Percentiles rank a stretch among this genome's conserved stretches.
These are phyloP conservation scores for Pichia cactophila DNA, from an alignment of 1,139 yeast genomes.

Conservation along the genomic window DNA sequence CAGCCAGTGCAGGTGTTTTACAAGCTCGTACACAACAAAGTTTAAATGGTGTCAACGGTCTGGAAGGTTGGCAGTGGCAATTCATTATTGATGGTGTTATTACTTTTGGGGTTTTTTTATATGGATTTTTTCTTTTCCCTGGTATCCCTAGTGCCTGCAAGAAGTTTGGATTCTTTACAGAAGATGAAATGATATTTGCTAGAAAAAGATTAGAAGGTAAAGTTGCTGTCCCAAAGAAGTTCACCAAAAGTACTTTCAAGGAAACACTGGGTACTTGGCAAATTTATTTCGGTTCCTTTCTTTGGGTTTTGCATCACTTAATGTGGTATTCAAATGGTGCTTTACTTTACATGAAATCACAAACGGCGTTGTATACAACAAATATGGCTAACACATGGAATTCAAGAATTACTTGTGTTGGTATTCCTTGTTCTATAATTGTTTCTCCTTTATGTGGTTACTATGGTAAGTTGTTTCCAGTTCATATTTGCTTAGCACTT, in stretches of 20 bases:
- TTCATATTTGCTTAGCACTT: conserved; percentile 3
- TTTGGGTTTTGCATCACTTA: conserved; percentile 26
- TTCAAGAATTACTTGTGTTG: conserved; percentile 11
- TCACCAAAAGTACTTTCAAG: conserved; percentile 8
- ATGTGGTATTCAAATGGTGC: conserved; percentile 13
- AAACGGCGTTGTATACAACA: conserved; percentile 9
- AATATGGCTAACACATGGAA: conserved; percentile 14
- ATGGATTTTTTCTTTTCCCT: conserved; percentile 57
- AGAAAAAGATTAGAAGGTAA: conserved; percentile 47
- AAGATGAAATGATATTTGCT: conserved; percentile 61
- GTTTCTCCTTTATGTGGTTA: conserved; percentile 15
- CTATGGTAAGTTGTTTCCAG: conserved; percentile 14
- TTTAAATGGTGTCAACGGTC: conserved; percentile 29
- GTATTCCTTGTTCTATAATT: conserved; percentile 11
- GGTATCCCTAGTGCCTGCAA: conserved; percentile 61
- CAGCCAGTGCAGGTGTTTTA: conserved; percentile 40
- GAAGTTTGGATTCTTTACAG: conserved; percentile 33
- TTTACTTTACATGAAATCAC: conserved; percentile 14
- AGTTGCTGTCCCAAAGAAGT: conserved; percentile 13
- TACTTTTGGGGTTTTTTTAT: conserved; percentile 51
- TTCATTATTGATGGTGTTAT: conserved; percentile 60
- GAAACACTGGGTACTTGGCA: conserved; percentile 39
- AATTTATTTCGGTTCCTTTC: conserved; percentile 31
- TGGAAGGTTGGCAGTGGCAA: conserved; percentile 62
- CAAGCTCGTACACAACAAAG: conserved; percentile 31